These are phyloP conservation scores for Flaveria floridana DNA, from an alignment of 140 eudicot genomes.

Conservation along the genomic window DNA sequence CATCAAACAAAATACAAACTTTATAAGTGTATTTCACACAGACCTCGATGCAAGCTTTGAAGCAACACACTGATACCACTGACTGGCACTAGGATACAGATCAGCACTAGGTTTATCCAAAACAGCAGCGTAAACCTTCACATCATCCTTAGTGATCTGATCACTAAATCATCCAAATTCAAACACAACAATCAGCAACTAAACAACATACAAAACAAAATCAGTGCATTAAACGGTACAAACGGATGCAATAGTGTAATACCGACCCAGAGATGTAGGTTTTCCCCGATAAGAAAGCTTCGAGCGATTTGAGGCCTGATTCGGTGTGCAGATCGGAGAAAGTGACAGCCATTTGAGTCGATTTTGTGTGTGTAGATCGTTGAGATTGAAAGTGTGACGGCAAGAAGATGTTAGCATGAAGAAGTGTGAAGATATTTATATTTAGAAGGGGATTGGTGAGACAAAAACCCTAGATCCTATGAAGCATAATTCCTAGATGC, in stretches of 20 bases:
- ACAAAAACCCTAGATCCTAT: conserved; percentile 36
- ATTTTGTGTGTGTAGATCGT: conserved; percentile 18
- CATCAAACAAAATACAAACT: background rate
- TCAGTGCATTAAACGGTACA: background rate
- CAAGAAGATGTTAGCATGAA: conserved; percentile 4
- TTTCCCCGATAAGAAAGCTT: conserved; percentile 68
- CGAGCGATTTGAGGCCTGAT: conserved; percentile 73
- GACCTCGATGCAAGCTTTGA: conserved; percentile 67
- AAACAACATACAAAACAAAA: background rate
- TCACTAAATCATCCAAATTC: conserved; percentile 40
- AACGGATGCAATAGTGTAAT: background rate
- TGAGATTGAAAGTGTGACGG: conserved; percentile 23
- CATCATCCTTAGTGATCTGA: conserved; percentile 65
- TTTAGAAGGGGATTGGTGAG: background rate
- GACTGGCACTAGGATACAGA: conserved; percentile 61
- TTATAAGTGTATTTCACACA: background rate
- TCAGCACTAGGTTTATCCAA: conserved; percentile 59
- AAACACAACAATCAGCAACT: background rate
- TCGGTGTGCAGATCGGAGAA: conserved; percentile 91
- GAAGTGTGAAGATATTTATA: conserved; percentile 23
- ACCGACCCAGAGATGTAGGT: conserved; percentile 70
- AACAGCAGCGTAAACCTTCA: conserved; percentile 74
- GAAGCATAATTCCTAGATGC: conserved; percentile 17
- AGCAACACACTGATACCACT: conserved; percentile 70
- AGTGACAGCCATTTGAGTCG: conserved; percentile 56